Conservation (phyloP, 2,329 filamentous ascomycete species). For the Conoideocrella luteorostrata region DNA sequence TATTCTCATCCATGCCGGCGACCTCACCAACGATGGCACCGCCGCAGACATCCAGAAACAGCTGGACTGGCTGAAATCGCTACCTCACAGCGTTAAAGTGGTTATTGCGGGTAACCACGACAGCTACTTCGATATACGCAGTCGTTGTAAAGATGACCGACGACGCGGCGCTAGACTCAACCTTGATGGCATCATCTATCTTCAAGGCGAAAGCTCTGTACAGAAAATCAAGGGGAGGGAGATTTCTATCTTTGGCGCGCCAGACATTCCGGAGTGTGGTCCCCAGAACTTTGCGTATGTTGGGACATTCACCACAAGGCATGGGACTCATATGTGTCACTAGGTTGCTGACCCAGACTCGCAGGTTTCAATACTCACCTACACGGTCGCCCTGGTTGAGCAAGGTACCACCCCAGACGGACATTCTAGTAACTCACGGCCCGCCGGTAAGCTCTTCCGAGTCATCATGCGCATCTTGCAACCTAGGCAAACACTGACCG, state of each 20-base stretch:
- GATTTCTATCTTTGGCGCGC: conserved; percentile 65
- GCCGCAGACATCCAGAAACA: conserved; percentile 71
- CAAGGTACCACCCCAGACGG: conserved; percentile 63
- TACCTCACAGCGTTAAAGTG: conserved; percentile 75
- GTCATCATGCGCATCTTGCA: not conserved
- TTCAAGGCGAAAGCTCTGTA: conserved; percentile 61
- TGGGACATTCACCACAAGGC: not conserved
- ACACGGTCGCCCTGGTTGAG: conserved; percentile 64
- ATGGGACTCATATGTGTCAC: not conserved
- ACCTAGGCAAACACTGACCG: not conserved
- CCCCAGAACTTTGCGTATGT: conserved; percentile 56
- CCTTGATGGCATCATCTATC: conserved; percentile 65
- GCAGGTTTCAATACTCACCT: conserved; percentile 65
- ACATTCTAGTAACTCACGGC: conserved; percentile 75
- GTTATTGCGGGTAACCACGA: conserved; percentile 87
- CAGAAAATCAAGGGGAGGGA: conserved; percentile 56
- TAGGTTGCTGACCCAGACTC: not conserved
- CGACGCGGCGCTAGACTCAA: conserved; percentile 48
- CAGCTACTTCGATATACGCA: conserved; percentile 68
- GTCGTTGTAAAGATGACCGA: conserved; percentile 51
- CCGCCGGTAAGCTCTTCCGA: conserved; percentile 50
- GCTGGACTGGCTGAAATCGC: conserved; percentile 70
- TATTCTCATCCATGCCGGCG: conserved; percentile 83
- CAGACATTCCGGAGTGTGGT: conserved; percentile 73
- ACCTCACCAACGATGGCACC: conserved; percentile 70